Percentiles rank a stretch among this genome's conserved stretches.
Evolutionary conservation across 352 stramenopile species (phyloP).

Genomic region (Globisporangium nagaii): DNA sequence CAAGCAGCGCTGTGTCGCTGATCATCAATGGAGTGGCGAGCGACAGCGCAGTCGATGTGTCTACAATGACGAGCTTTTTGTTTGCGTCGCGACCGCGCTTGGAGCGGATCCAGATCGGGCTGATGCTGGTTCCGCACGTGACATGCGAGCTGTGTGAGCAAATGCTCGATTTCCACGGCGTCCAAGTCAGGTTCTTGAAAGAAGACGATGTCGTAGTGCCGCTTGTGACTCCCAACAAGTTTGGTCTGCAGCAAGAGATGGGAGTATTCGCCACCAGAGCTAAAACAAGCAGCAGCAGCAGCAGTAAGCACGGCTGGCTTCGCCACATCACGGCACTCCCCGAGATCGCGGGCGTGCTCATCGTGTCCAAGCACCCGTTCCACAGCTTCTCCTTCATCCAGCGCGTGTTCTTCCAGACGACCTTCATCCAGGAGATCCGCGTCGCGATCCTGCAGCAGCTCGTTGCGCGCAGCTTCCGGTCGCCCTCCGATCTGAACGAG

Average conservation of each 20-base stretch:
- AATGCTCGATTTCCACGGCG: conserved; percentile 22
- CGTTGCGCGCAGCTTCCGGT: neutral
- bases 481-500: neutral
- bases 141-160: conserved; percentile 19
- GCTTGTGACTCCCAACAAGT: neutral
- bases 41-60: neutral
- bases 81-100: neutral
- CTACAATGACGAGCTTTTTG: neutral
- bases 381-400: conserved; percentile 28
- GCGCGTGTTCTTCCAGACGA: conserved; percentile 24
- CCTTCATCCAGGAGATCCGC: conserved; percentile 10
- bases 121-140: conserved; percentile 24
- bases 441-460: conserved; percentile 16
- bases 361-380: conserved; percentile 18
- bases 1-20: neutral
- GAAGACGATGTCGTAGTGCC: neutral
- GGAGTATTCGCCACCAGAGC: neutral
- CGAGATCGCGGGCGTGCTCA: conserved; percentile 15
- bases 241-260: neutral
- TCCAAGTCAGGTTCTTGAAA: conserved; percentile 9
- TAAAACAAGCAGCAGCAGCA: neutral
- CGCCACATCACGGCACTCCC: conserved; percentile 11
- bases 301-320: conserved; percentile 18
- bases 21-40: neutral
- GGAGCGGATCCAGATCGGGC: conserved; percentile 17